Evolutionary conservation across 2,329 filamentous ascomycete species (phyloP), one percentile per base, ranked within the genome.

Genomic region (Acrocalymma vagum): DNA sequence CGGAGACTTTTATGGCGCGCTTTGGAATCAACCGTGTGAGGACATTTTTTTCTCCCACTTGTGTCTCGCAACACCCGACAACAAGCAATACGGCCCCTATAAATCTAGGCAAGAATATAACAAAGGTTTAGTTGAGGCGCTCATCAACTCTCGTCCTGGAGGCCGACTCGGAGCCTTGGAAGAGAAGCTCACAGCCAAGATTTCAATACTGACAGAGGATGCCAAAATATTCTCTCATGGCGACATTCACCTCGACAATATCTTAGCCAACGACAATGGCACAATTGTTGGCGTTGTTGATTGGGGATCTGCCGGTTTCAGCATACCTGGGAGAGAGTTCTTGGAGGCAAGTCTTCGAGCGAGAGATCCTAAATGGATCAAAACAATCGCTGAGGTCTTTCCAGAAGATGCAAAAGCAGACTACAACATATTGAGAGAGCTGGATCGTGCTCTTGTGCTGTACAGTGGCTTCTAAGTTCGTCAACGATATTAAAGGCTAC

Each of bases 271-370:
- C 29, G 27, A 33, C 11, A 28, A 46, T 24, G 9, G 37, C 6
- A 51, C 38, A n/a, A 38, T 54, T 9, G 42, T 52, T 15, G 43
- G 29, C 15, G 50, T 56, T 18, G 32, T 56, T 11, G 53, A 56
- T 13, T 52, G 52, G 51, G 51, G 47, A 14, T 32, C 41, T 28
- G 53, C 49, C 6, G 49, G 51, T 3, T 55, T 53, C 30, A 55
- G 53, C 28, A 50, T 54, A 26, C 42, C 31, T 11, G 43, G 46
- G 25, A 41, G 51, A 9, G 51, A 58, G 34, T 58, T 50, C 27
- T 51, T 52, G 10, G 49, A 58, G 38, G 49, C 43, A 14, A 47
- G 45, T 13, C 33, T 40, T 4, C 45, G 48, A 13, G 31, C 48
- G 22, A 22, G 31, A 23, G 41, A 43, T 26, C 29, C 36, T 11